Base-by-base conservation (phyloP, 1,284 basidiomycete species). In the Uromyces viciae-fabae region DNA sequence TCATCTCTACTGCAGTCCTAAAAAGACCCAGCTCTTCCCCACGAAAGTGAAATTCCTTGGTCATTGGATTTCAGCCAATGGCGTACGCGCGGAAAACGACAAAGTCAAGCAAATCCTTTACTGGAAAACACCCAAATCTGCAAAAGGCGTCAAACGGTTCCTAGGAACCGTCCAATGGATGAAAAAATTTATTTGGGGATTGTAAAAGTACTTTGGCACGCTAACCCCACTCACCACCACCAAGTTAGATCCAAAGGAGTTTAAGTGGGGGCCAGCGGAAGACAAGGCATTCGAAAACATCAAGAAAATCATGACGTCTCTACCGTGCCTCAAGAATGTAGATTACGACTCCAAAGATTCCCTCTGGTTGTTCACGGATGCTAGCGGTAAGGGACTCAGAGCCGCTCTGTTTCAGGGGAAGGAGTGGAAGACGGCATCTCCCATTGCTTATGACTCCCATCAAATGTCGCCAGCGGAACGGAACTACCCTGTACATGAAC, bases 131-230 rank as follows among this genome's bases (percentile, higher is more conserved):
- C 87, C 87, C 0, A 79, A 60, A 0, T 83, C 82, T 0, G 82
- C 86, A 0, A 84, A 82, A 0, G 84, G 88, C 19, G 85, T 88
- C 0, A 81, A 83, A 0, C 75, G 84, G 0, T 89, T 88, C 81
- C 81, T 89, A 0, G 88, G 66, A 14, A 69, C 54, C 19, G 54
- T 56, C 8, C 54, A 56, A 56, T 56, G 54, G 54, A 22, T n/a
- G n/a, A n/a, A n/a, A n/a, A n/a, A n/a, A n/a, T n/a, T n/a, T n/a
- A n/a, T n/a, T n/a, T n/a, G n/a, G n/a, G n/a, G n/a, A n/a, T n/a
- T n/a, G n/a, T n/a, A n/a, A n/a, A n/a, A n/a, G n/a, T n/a, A n/a
- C n/a, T n/a, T n/a, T n/a, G n/a, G n/a, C n/a, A n/a, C n/a, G n/a
- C n/a, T n/a, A n/a, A n/a, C n/a, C n/a, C n/a, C n/a, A n/a, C n/a